Evolutionary conservation across 2,329 filamentous ascomycete species (phyloP), one percentile per base, ranked within the genome.

Genomic region (Tricladium varicosporioides): DNA sequence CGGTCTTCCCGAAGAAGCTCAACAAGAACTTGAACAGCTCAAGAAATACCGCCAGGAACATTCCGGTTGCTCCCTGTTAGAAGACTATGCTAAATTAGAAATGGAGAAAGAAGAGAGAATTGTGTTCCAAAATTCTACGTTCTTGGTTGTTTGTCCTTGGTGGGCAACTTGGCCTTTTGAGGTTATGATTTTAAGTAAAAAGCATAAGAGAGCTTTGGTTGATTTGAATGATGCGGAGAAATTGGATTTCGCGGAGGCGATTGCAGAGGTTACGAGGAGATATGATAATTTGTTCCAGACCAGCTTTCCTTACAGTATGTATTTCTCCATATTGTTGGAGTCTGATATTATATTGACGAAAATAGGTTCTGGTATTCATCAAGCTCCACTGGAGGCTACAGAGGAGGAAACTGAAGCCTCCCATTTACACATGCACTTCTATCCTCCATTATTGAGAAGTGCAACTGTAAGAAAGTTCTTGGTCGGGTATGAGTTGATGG

Each of bases 151-250:
- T 14, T 96, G 92, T 68, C 94, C 94, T 0, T 99, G 94, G 92
- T 99, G 94, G 94, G 94, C 91, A 0, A 82, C 91, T 15, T 99
- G 94, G 94, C 94, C 94, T 0, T 99, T 97, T 60, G 94, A 99
- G 77, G 88, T 93, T 48, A 88, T 99, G 78, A 82, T 99, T 58
- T 79, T 97, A 31, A 85, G 90, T 60, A 95, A 91, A 76, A 79
- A 85, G 60, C 92, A 97, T 72, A 88, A 92, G 64, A 85, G 92
- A 44, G 88, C 89, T 1, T 80, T 99, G 47, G 86, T 96, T 14
- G 93, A 99, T 71, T 79, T 99, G 40, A 83, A 81, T 50, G 79
- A 81, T 9, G 74, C 80, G 22, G 93, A 97, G 74, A 85, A 86
- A 63, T 71, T 81, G 18, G 79, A 86, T 50, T 84, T 97, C 60